Base-by-base conservation (phyloP, 2,329 filamentous ascomycete species). In the Penicillium sp. region DNA sequence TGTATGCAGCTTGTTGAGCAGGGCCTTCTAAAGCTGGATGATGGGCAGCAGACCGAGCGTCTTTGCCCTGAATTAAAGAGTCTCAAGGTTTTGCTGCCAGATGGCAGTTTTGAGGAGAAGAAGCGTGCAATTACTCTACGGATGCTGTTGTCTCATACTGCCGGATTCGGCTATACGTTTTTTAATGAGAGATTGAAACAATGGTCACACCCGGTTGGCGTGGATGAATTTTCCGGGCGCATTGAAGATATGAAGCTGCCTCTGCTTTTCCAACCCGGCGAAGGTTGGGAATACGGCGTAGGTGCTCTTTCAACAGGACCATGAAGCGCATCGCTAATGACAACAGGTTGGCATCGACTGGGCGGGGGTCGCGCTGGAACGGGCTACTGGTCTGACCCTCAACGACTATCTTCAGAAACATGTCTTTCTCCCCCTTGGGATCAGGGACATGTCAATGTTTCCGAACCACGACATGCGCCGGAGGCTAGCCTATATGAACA, bases 211-310 rank as follows among this genome's bases (percentile, higher is more conserved):
- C 84, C 84, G 0, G 71, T 74, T 0, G 83, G 84, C 0, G 65
- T 80, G 4, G 83, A 88, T 54, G 86, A 88, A 65, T 84, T 88
- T 63, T 80, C 79, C 0, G 82, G 82, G 0, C 75, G 82, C 6
- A 65, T 79, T 16, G 75, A 78, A 31, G 85, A 84, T 24, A 74
- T 87, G 44, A 65, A 79, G 35, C 67, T 73, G 55, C 83, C 86
- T 1, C 70, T 90, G 16, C 68, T 88, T 1, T 85, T 87, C 61
- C 85, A 90, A 61, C 87, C 87, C 0, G 87, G 87, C 0, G 79
- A 81, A 22, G 76, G 75, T 3, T 90, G 84, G 83, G 79, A 84
- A 55, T 89, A 89, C 22, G 82, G 82, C 0, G 81, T 84, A 70
- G 68, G 77, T 71, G 10, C 2, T 19, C 14, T 42, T 43, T 3